phyloP scores from a whole-genome alignment of 2,329 filamentous ascomycete genomes.

The Xylariaceae sp. region DNA sequence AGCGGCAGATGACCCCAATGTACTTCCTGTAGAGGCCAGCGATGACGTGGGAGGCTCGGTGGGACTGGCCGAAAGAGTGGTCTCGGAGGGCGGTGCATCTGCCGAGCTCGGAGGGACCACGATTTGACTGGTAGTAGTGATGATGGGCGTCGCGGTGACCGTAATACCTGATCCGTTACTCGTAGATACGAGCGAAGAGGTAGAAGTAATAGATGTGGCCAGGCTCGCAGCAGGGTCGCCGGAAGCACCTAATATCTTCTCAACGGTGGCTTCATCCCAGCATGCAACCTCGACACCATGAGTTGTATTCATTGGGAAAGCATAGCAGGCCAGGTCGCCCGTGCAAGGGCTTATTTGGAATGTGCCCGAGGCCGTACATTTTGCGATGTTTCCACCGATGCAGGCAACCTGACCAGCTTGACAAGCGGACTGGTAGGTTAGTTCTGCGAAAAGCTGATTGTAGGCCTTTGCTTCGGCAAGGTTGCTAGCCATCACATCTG shows the following conservation, averaged over 20 bases:
- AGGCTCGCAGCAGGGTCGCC: constrained; percentile 8
- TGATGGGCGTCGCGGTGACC: constrained; percentile 20
- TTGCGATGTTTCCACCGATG: constrained; percentile 44
- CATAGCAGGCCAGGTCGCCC: constrained; percentile 32
- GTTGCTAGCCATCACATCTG: constrained; percentile 40
- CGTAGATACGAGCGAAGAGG: constrained; percentile 5
- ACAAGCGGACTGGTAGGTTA: constrained; percentile 45
- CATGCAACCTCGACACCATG: constrained; percentile 48
- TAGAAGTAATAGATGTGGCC: constrained; percentile 3
- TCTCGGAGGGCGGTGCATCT: background rate
- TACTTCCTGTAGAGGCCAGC: background rate
- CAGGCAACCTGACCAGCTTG: constrained; percentile 45
- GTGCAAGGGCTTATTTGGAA: constrained; percentile 38
- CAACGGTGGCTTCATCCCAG: constrained; percentile 34
- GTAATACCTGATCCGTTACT: constrained; percentile 10
- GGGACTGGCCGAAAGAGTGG: background rate
- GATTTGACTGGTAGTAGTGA: constrained; percentile 19
- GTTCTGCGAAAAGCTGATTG: constrained; percentile 42
- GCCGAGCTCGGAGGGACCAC: constrained; percentile 6
- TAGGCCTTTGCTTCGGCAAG: constrained; percentile 39
- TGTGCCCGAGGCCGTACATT: constrained; percentile 36
- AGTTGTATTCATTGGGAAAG: constrained; percentile 47
- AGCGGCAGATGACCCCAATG: too few relatives aligned
- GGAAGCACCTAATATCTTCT: constrained; percentile 35
- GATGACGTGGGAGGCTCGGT: constrained; percentile 2